Conservation (phyloP, 805 yeast species). For the Saturnispora saitoi region DNA sequence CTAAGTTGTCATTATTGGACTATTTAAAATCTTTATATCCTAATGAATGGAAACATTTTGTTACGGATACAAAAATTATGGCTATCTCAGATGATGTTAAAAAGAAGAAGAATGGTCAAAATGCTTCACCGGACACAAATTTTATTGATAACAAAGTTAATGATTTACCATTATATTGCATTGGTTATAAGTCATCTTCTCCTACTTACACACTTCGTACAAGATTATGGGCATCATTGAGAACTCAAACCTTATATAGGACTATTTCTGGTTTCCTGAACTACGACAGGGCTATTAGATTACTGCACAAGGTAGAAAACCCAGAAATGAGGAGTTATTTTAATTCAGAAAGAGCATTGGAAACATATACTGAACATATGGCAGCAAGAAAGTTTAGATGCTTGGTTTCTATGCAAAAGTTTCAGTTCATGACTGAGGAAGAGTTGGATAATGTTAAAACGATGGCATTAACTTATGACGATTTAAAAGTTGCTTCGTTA, state of each 20-base stretch:
- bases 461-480: conserved; percentile 67
- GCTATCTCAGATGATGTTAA: conserved; percentile 25
- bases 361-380: conserved; percentile 62
- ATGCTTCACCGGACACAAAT: background rate
- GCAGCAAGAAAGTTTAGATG: conserved; percentile 74
- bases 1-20: conserved; percentile 57
- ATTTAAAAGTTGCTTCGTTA: conserved; percentile 46
- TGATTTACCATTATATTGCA: conserved; percentile 61
- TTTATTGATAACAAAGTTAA: conserved; percentile 36
- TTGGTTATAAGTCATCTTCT: conserved; percentile 63
- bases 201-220: conserved; percentile 62
- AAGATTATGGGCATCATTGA: conserved; percentile 77
- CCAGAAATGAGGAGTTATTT: conserved; percentile 39
- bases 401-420: conserved; percentile 83
- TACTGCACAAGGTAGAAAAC: conserved; percentile 60
- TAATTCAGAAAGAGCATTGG: conserved; percentile 37
- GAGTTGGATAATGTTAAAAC: conserved; percentile 64
- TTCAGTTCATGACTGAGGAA: conserved; percentile 49
- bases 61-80: conserved; percentile 61
- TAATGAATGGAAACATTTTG: conserved; percentile 75
- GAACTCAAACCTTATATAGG: conserved; percentile 77
- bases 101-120: conserved; percentile 23
- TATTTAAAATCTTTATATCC: conserved; percentile 67
- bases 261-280: conserved; percentile 81
- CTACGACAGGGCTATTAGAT: conserved; percentile 62